Evolutionary conservation across 78 protist species (phyloP), one percentile per base, ranked within the genome.

Genomic region (Isochrysis galbana): DNA sequence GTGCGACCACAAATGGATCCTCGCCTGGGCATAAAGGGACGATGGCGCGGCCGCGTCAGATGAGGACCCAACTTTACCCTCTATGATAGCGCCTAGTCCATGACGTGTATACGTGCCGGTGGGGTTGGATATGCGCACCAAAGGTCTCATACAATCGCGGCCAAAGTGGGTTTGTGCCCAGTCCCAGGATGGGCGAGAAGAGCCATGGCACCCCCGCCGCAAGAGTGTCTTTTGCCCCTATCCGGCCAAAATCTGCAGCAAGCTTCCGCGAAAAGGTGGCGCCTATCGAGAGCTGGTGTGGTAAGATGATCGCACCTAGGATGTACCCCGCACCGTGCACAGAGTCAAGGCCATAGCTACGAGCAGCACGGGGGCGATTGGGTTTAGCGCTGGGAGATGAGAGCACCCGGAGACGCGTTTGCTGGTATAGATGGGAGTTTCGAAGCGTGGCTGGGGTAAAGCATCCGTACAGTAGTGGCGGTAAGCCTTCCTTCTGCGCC

Each of bases 131-230:
- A 89, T 94, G 95, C 70, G 93, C 96, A 42, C 96, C 96, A 93
- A 94, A 93, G 26, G 96, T 94, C 61, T 94, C 96, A 91, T 94
- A 94, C 48, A 94, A 67, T 47, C 96, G 83, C 32, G 96, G 23
- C 95, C 95, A 94, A 25, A 93, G n/a, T 88, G 96, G 96, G 38
- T 94, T 90, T n/a, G 90, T 72, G 38, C 93, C 96, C 69, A 94
- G 47, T 34, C 83, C 96, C 38, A 93, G 70, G 47, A 93, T 92
- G 78, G 96, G 96, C 34, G 96, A 91, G 72, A 94, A 94, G 38
- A 94, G 82, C 96, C 96, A 94, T 36, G 96, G 96, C 48, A 94
- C 94, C 45, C 95, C 96, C 69, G 94, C 96, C n/a, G 95, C 51
- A 22, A 82, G 38, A 5, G 96, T 94, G 86, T 94, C 96, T 72